Conservation (phyloP, 2,329 filamentous ascomycete genomes). For the Phialocephala subalpina region DNA sequence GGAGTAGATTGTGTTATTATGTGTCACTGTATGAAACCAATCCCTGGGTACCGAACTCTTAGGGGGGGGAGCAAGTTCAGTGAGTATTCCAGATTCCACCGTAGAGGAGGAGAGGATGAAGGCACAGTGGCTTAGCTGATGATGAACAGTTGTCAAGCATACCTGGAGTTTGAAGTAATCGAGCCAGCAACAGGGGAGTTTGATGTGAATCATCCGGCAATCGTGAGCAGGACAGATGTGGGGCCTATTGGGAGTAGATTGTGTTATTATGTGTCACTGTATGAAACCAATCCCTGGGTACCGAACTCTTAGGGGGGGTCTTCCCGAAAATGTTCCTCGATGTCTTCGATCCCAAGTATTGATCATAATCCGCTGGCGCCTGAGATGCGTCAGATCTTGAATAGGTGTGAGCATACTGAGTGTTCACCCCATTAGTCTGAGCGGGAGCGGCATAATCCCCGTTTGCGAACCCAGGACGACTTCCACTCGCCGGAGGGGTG, state of each 20-base stretch:
- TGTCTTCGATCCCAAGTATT: not conserved
- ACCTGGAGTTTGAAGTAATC: not conserved
- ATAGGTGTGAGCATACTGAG: conserved; percentile 6
- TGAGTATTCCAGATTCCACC: not conserved
- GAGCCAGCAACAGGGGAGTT: not conserved
- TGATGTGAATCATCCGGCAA: not conserved
- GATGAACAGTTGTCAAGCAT: not conserved
- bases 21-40: not conserved
- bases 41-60: not conserved
- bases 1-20: conserved; percentile 11
- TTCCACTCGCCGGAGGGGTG: conserved; percentile 1
- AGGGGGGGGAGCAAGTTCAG: conserved; percentile 13
- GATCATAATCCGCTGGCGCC: conserved; percentile 5
- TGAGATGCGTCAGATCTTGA: conserved; percentile 8
- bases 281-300: not conserved
- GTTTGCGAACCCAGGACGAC: not conserved
- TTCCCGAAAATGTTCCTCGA: conserved; percentile 9
- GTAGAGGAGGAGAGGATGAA: not conserved
- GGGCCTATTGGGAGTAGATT: conserved; percentile 3
- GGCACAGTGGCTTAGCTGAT: not conserved
- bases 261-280: conserved; percentile 5
- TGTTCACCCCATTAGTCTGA: not conserved
- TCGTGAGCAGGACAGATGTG: not conserved
- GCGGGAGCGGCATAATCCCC: not conserved
- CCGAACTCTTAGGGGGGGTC: no score